Base-by-base conservation (phyloP, 495 filamentous ascomycete genomes). In the Podospora didyma region DNA sequence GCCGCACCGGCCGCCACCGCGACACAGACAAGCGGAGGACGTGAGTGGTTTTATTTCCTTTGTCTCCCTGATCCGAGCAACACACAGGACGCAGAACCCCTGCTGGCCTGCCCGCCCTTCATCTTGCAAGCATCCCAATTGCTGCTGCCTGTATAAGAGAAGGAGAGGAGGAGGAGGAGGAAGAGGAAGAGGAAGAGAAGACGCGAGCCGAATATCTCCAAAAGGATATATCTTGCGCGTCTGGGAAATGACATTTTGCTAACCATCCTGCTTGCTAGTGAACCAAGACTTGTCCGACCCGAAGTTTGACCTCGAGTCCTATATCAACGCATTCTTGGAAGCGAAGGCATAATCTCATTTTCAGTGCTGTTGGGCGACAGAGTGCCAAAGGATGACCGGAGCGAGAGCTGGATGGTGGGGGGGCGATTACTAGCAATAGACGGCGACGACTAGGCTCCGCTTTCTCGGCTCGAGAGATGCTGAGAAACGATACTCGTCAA, bases 261-360 rank as follows among this genome's bases (percentile, higher is more conserved):
- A 46, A 54, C 58, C 45, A 61, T 67, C 12, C 61, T 58, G 26
- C 54, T 53, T 23, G 49, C 62, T 70, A 96, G 90, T 92, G 57
- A 85, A 93, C 74, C 85, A 86, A 69, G 89, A 97, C 74, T 86
- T 88, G 50, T 82, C 85, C 57, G 86, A 92, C 69, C 82, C 89
- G 61, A 86, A 87, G 61, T 97, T 97, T 78, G 90, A 98, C 70
- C 78, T 97, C 51, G 92, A 96, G 76, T 84, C 86, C 46, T 92
- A 83, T 73, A 67, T 96, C 67, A 84, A 85, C 58, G 74, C 81
- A 61, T 79, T 91, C 26, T 9, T 31, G 26, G 26, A 31, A 61
- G 75, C 78, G 44, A 78, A 78, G 53, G 64, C 68, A 57, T 78
- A 71, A 54, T 61, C 69, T 57, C 80, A 70, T 65, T 57, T 49